Evolutionary conservation across 768 basidiomycete species (phyloP).

Genomic region (Serendipita sp.): DNA sequence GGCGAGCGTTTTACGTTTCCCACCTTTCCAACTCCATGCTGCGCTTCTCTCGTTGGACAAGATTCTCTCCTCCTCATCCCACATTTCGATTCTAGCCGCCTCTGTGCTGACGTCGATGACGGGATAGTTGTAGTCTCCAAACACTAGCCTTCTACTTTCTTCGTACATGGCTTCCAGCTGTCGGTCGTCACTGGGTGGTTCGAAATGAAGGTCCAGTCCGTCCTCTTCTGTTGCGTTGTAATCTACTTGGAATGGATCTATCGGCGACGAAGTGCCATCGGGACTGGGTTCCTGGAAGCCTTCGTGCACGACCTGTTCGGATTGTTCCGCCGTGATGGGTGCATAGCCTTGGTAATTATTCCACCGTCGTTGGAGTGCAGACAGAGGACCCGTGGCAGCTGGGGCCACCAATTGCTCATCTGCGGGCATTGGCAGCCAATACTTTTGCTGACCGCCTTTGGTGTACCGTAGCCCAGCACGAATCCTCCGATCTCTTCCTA

Average conservation of each 20-base stretch:
- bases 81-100: constrained; percentile 42
- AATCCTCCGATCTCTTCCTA: constrained; percentile 71
- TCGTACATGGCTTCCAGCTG: constrained; percentile 62
- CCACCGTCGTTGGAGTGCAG: constrained; percentile 23
- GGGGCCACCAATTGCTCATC: constrained; percentile 26
- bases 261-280: constrained; percentile 17
- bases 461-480: constrained; percentile 84
- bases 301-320: constrained; percentile 46
- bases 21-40: neutral
- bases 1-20: neutral
- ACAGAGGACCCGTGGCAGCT: constrained; percentile 27
- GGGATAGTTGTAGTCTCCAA: constrained; percentile 85
- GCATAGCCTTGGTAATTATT: constrained; percentile 48
- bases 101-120: constrained; percentile 78
- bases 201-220: constrained; percentile 10
- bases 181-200: constrained; percentile 28
- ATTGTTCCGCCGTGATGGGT: constrained; percentile 53
- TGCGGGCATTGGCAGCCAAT: constrained; percentile 75
- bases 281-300: constrained; percentile 16
- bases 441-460: constrained; percentile 81
- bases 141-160: constrained; percentile 63
- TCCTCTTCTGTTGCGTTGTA: constrained; percentile 22
- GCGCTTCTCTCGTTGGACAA: constrained; percentile 44
- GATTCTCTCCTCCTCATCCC: constrained; percentile 78
- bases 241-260: constrained; percentile 26